Evolutionary conservation across 2,329 filamentous ascomycete species (phyloP).

Genomic region (Neoarthrinium moseri): DNA sequence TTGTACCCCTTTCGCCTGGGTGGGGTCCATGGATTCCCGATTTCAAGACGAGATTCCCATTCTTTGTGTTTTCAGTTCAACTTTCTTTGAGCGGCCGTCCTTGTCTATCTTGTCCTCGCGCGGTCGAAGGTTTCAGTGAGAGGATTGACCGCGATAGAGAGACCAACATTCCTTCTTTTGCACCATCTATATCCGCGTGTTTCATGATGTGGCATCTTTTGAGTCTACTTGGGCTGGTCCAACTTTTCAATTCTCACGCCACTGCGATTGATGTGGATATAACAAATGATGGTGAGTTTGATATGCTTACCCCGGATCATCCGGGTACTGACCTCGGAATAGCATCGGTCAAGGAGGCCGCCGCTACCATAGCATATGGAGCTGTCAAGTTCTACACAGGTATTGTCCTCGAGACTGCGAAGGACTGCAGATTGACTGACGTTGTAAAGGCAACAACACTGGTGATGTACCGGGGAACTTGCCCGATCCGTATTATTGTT

Average conservation of each 20-base stretch:
- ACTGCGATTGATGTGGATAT: not conserved
- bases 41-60: too few species aligned
- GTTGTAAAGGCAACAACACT: conserved; percentile 49
- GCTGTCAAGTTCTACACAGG: conserved; percentile 47
- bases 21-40: too few species aligned
- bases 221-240: not conserved
- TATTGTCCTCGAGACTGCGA: not conserved
- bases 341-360: conserved; percentile 27
- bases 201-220: too few species aligned
- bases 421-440: not conserved
- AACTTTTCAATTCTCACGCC: not conserved
- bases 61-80: too few species aligned
- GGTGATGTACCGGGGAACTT: conserved; percentile 58
- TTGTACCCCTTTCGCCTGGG: too few species aligned
- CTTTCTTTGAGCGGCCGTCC: too few species aligned
- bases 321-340: not conserved
- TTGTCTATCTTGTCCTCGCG: too few species aligned
- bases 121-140: too few species aligned
- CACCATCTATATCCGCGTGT: too few species aligned
- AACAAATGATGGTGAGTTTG: not conserved
- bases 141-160: too few species aligned
- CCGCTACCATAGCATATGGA: conserved; percentile 45
- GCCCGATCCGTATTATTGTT: conserved; percentile 63
- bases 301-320: not conserved
- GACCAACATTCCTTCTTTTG: too few species aligned